Base-by-base conservation (phyloP, 371 early-diverging fungal genomes). In the Lichtheimia ornata region DNA sequence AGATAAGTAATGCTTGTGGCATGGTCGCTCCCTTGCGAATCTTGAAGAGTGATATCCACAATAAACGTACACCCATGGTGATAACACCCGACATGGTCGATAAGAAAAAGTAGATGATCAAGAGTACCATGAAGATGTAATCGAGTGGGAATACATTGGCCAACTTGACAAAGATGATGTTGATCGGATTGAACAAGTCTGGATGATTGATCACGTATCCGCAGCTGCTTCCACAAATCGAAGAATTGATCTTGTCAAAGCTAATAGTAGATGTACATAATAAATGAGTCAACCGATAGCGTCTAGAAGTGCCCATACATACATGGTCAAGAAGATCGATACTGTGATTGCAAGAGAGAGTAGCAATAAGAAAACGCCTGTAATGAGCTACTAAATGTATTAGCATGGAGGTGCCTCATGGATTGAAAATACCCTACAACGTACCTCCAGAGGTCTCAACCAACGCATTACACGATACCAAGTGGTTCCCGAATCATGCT, bases 151-250 rank as follows among this genome's bases (percentile, higher is more conserved):
- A 88, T 44, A 70, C 81, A 44, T 79, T 81, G 15, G 83, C 73
- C 6, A 86, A 59, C 42, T 77, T 71, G 43, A 86, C 69, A 67
- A 87, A 84, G 24, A 86, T 75, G 20, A 72, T 72, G 58, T 87
- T 86, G 67, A 89, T 71, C 0, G 89, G 89, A 67, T 89, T 89
- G 50, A 84, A 82, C 11, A 86, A 52, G 30, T 78, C 73, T 12
- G 85, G 80, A 52, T 80, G 84, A 14, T 73, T 75, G 42, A 85
- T 79, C 20, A 86, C 79, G 62, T 85, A 89, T 35, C 89, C 89
- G 66, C 89, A 89, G 62, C 79, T 70, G 30, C 79, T 80, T 15
- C 89, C 89, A 62, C 89, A 89, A 15, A 85, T 64, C 0, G 86
- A 80, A 56, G 72, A 77, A 6, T 72, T 72, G 40, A 87, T 66